Percentiles rank a stretch among this genome's conserved stretches.
Conservation (phyloP, 345 rosid genomes). For the Arabidopsis arenosa region DNA sequence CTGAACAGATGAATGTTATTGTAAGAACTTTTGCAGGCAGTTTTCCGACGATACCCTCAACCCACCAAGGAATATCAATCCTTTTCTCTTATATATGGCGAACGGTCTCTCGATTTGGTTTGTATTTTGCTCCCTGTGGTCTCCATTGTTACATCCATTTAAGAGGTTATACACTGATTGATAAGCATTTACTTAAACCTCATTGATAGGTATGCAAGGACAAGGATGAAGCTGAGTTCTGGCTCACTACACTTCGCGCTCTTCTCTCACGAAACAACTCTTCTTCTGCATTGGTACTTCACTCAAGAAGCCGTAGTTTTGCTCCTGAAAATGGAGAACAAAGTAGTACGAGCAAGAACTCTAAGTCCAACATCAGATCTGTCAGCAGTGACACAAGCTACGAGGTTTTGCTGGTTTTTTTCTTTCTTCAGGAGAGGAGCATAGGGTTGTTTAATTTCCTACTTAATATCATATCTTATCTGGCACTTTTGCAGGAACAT, state of each 20-base stretch:
- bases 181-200: too few relatives aligned
- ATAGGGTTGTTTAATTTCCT: constrained; percentile 10
- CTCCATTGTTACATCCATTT: neutral
- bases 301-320: constrained; percentile 46
- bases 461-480: constrained; percentile 18
- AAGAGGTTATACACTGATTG: too few relatives aligned
- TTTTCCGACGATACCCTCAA: constrained; percentile 72
- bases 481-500: constrained; percentile 50
- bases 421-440: constrained; percentile 4
- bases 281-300: constrained; percentile 36
- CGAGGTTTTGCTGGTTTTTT: constrained; percentile 45
- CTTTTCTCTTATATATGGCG: constrained; percentile 76
- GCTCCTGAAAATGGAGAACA: constrained; percentile 36
- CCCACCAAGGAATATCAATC: constrained; percentile 84
- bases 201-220: constrained; percentile 55
- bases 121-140: constrained; percentile 28
- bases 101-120: constrained; percentile 78
- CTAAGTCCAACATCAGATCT: constrained; percentile 43
- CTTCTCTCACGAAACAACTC: constrained; percentile 46
- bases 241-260: constrained; percentile 49
- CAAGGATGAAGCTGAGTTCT: constrained; percentile 52
- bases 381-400: constrained; percentile 49
- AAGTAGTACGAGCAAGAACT: constrained; percentile 28
- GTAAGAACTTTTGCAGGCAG: constrained; percentile 57
- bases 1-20: constrained; percentile 16